Evolutionary conservation across 192 early-diverging fungal species (phyloP).

Genomic region (Coemansia sp.): DNA sequence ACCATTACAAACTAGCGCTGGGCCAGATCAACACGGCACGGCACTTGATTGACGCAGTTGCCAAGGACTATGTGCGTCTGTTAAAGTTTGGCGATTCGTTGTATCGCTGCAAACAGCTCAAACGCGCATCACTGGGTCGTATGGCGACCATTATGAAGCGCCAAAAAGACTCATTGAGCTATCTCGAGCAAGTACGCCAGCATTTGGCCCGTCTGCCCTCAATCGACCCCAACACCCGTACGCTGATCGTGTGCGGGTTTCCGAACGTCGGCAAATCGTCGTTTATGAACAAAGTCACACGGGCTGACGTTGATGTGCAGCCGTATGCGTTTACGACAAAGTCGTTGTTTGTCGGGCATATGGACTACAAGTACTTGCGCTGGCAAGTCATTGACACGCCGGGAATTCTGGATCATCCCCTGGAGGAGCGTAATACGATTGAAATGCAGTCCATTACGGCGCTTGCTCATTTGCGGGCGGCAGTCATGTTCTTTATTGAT

Average conservation of each 20-base stretch:
- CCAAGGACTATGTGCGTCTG: slow-evolving; percentile 95
- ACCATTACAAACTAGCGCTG: slow-evolving; percentile 99
- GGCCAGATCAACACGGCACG: slow-evolving; percentile 98
- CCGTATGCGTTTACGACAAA: slow-evolving; percentile 99
- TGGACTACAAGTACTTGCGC: slow-evolving; percentile 99
- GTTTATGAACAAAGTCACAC: slow-evolving; percentile 98
- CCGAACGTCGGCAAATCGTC: slow-evolving; percentile 99
- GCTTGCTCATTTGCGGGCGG: slow-evolving; percentile 93
- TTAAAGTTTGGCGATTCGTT: slow-evolving; percentile 99
- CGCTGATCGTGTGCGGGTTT: slow-evolving; percentile 97
- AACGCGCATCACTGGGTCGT: slow-evolving; percentile 96
- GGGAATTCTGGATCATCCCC: slow-evolving; percentile 98
- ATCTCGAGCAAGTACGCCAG: slow-evolving; percentile 98
- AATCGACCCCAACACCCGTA: slow-evolving; percentile 99
- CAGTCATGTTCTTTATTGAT: slow-evolving; percentile 97
- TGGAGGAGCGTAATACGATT: slow-evolving; percentile 99
- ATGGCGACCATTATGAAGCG: slow-evolving; percentile 99
- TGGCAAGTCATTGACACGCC: slow-evolving; percentile 99
- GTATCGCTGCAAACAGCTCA: slow-evolving; percentile 99
- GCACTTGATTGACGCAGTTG: slow-evolving; percentile 95
- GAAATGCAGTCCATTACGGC: slow-evolving; percentile 99
- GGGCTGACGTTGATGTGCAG: slow-evolving; percentile 99
- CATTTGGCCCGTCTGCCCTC: slow-evolving; percentile 97
- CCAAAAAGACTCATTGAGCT: slow-evolving; percentile 95
- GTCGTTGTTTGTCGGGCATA: slow-evolving; percentile 99